Evolutionary conservation across 2,329 filamentous ascomycete species (phyloP), one percentile per base, ranked within the genome.

Genomic region (Ilyonectria sp.): DNA sequence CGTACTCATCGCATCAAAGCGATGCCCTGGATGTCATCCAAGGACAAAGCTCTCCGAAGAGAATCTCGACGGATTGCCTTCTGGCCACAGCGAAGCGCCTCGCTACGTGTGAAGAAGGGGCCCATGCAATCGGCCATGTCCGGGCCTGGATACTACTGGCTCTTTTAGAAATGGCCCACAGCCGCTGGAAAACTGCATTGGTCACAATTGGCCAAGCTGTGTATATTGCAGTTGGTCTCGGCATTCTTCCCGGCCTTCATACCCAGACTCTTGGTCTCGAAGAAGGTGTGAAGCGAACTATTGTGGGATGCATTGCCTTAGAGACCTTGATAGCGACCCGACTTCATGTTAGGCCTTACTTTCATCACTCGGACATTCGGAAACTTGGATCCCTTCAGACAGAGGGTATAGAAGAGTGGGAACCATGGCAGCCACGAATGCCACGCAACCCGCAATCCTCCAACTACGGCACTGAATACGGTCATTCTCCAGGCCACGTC

Each of bases 361-460:
- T 68, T 15, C 46, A 26, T 15, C 53, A n/a, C 2, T 55, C 52
- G 5, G 62, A 65, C n/a, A 37, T 68, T 11, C n/a, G 23, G 9
- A 37, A n/a, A 1, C 43, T 62, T 29, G 66, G 62, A 2, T 21
- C 54, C 1, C 15, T 65, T 5, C 52, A 52, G 11, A 54, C 54
- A 5, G 62, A 68, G 1, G 62, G 63, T 2, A 65, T 68, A n/a
- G 66, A 68, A 23, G 66, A 68, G 17, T 68, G 66, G 66, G 66
- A 68, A 15, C 62, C 62, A 11, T 68, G 66, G 66, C 66, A 68
- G 23, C 62, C 57, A 9, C 62, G 26, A 7, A 15, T 65, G 17
- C 19, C 19, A 3, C 23, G 29, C 13, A 19, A 33, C 17, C 46
- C 13, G 9, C 19, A 40, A 21, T 43, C 23, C 26, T 4, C 21